Conservation (phyloP, 306 rosid species). For the Corylus avellana region DNA sequence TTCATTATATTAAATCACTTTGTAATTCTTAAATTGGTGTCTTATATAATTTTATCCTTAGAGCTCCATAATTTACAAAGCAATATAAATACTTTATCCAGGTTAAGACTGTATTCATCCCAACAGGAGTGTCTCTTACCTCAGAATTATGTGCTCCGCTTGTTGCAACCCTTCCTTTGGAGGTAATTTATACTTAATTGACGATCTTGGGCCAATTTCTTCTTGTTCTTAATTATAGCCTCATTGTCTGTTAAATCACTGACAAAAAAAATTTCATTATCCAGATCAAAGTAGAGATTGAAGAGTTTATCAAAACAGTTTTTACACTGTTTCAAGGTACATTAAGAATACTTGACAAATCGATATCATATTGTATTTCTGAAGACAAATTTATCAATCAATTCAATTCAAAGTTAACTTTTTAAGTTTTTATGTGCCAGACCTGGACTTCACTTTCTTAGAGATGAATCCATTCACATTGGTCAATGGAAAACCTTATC, state of each 20-base stretch:
- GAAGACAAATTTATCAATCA: neutral
- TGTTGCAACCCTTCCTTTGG: slow-evolving; percentile 90
- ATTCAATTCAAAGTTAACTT: slow-evolving; percentile 8
- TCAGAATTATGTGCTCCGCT: slow-evolving; percentile 82
- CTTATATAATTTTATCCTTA: slow-evolving; percentile 3
- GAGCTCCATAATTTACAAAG: slow-evolving; percentile 19
- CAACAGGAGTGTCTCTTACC: slow-evolving; percentile 71
- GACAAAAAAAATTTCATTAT: slow-evolving; percentile 13
- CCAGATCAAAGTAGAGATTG: slow-evolving; percentile 80
- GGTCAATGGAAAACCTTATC: slow-evolving; percentile 92
- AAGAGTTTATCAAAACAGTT: slow-evolving; percentile 70
- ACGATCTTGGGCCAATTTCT: slow-evolving; percentile 5
- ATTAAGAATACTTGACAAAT: slow-evolving; percentile 12
- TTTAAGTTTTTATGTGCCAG: slow-evolving; percentile 44
- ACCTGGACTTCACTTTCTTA: slow-evolving; percentile 95
- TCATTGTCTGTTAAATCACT: slow-evolving; percentile 21
- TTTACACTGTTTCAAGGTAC: slow-evolving; percentile 87
- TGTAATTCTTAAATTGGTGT: neutral
- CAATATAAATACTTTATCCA: slow-evolving; percentile 39
- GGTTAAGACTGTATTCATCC: slow-evolving; percentile 86
- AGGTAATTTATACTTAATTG: slow-evolving; percentile 49
- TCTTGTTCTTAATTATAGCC: neutral
- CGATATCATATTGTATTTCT: slow-evolving; percentile 1
- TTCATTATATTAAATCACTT: neutral
- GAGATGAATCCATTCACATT: slow-evolving; percentile 97